Conservation (phyloP, 306 rosid genomes). For the Pterocarpus macrocarpus region DNA sequence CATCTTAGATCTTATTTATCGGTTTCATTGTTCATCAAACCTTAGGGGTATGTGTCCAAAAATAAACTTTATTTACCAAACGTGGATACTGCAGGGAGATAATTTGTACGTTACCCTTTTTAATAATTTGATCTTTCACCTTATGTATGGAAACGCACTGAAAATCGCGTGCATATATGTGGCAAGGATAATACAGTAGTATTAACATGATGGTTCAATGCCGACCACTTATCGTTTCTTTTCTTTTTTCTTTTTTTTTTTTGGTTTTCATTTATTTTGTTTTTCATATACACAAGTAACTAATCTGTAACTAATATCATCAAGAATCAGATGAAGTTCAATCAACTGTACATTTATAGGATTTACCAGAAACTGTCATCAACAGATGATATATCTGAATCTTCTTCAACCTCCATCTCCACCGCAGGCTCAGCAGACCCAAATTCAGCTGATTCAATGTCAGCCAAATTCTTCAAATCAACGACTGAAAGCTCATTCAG, state of each 20-base stretch:
- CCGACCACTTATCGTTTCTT: constrained; percentile 55
- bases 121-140: constrained; percentile 16
- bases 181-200: constrained; percentile 57
- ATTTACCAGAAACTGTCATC: constrained; percentile 86
- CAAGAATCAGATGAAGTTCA: constrained; percentile 72
- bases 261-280: constrained; percentile 30
- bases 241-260: background rate
- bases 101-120: background rate
- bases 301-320: constrained; percentile 66
- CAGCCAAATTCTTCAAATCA: constrained; percentile 93
- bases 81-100: background rate
- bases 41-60: background rate
- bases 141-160: constrained; percentile 14
- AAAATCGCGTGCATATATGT: constrained; percentile 44
- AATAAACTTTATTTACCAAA: constrained; percentile 1
- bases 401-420: constrained; percentile 77
- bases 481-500: constrained; percentile 88
- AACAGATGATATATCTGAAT: constrained; percentile 53
- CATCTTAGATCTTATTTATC: background rate
- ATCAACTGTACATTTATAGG: constrained; percentile 70
- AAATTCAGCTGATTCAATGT: constrained; percentile 75
- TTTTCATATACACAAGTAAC: constrained; percentile 71
- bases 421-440: constrained; percentile 74
- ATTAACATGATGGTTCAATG: constrained; percentile 65
- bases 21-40: background rate